Conservation (phyloP, 805 yeast species). For the Saccharomycopsis fibuligera region DNA sequence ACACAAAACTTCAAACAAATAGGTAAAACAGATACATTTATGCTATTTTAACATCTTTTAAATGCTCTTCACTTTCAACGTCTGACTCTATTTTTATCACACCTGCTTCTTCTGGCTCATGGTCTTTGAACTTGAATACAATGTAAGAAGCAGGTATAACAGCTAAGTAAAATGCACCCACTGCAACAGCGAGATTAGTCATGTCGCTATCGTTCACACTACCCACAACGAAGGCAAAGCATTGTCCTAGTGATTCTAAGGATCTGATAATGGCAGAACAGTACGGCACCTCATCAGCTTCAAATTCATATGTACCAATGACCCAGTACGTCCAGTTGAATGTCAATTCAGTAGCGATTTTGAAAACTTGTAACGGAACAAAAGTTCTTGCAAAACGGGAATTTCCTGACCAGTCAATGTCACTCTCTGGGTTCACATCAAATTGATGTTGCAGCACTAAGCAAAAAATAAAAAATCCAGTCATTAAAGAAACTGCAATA, state of each 20-base stretch:
- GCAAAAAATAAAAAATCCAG: too few species aligned
- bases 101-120: too few species aligned
- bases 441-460: too few species aligned
- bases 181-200: slow-evolving; percentile 26
- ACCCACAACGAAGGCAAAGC: slow-evolving; percentile 27
- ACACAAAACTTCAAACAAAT: too few species aligned
- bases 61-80: too few species aligned
- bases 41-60: too few species aligned
- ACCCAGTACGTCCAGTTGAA: slow-evolving; percentile 28
- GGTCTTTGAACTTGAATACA: too few species aligned
- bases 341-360: slow-evolving; percentile 25
- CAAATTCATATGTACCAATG: slow-evolving; percentile 25
- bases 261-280: slow-evolving; percentile 27
- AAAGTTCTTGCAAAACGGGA: slow-evolving; percentile 25
- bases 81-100: too few species aligned
- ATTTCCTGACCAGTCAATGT: slow-evolving; percentile 25
- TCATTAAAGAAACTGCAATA: too few species aligned
- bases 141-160: too few species aligned
- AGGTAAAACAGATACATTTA: too few species aligned
- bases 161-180: too few species aligned
- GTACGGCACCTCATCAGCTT: slow-evolving; percentile 25
- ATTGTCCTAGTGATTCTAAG: slow-evolving; percentile 26
- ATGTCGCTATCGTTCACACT: slow-evolving; percentile 25
- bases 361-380: slow-evolving; percentile 25
- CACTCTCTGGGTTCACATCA: slow-evolving; percentile 27